phyloP scores from a whole-genome alignment of 2,329 filamentous ascomycete genomes.

The Xenoacremonium recifei region DNA sequence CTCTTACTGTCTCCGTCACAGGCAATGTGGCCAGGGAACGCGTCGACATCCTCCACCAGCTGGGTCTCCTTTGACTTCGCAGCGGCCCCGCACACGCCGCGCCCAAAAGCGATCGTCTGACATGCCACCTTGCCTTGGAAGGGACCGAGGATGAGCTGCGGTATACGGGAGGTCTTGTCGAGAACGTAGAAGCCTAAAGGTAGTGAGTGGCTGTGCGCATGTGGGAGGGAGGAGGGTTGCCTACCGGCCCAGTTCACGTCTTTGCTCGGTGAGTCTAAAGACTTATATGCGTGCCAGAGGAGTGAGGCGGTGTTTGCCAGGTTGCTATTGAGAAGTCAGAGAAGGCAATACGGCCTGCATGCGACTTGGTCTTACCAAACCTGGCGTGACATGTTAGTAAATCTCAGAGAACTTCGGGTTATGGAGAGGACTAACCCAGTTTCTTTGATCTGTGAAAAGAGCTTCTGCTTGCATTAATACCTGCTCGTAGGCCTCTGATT shows the following conservation, averaged over 20 bases:
- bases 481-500: constrained; percentile 72
- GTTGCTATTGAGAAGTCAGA: too few relatives aligned
- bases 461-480: constrained; percentile 68
- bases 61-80: constrained; percentile 61
- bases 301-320: constrained; percentile 73
- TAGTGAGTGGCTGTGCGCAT: neutral
- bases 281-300: constrained; percentile 78
- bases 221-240: constrained; percentile 8
- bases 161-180: constrained; percentile 44
- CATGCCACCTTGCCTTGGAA: constrained; percentile 82
- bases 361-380: constrained; percentile 30
- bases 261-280: constrained; percentile 62
- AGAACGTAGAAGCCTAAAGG: constrained; percentile 69
- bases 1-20: constrained; percentile 75
- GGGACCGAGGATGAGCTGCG: constrained; percentile 70
- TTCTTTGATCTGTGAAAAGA: constrained; percentile 70
- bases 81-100: constrained; percentile 74
- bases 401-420: constrained; percentile 2
- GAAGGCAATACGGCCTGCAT: too few relatives aligned
- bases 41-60: constrained; percentile 67
- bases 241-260: constrained; percentile 75
- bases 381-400: constrained; percentile 18
- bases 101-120: constrained; percentile 71
- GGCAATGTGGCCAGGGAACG: constrained; percentile 78
- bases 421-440: constrained; percentile 62